Conservation (phyloP, 2,329 filamentous ascomycete genomes). For the Gliomastix tumulicola region DNA sequence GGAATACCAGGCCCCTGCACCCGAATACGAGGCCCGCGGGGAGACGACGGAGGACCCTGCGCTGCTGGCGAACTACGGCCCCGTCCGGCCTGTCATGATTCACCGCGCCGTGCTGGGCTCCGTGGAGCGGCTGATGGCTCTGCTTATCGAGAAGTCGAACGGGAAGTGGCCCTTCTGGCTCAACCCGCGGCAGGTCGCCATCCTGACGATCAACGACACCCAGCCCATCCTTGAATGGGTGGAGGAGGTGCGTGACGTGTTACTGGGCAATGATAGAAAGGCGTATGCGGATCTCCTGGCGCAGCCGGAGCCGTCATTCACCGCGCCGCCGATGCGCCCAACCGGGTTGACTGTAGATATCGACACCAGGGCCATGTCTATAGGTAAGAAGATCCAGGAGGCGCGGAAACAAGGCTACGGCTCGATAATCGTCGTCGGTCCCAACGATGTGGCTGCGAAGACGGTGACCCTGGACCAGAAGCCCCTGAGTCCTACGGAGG, state of each 20-base stretch:
- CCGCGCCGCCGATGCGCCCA: constrained; percentile 41
- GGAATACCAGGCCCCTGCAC: constrained; percentile 64
- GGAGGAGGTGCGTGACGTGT: constrained; percentile 36
- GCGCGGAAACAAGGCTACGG: constrained; percentile 69
- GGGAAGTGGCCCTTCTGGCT: constrained; percentile 86
- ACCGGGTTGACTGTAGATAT: constrained; percentile 62
- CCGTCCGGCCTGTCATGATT: constrained; percentile 68
- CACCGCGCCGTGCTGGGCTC: constrained; percentile 82
- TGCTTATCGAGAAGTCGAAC: constrained; percentile 77
- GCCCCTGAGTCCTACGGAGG: constrained; percentile 33
- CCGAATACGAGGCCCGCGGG: constrained; percentile 51
- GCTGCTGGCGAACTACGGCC: constrained; percentile 44
- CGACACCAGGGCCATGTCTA: constrained; percentile 53
- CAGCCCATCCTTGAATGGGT: constrained; percentile 44
- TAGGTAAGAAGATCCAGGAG: constrained; percentile 64
- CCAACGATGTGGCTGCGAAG: constrained; percentile 51
- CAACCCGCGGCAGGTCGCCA: constrained; percentile 68
- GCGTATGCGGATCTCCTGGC: constrained; percentile 23
- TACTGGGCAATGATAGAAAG: constrained; percentile 36
- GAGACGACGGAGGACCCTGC: constrained; percentile 40
- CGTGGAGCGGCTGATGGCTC: constrained; percentile 75
- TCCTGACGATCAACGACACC: constrained; percentile 65
- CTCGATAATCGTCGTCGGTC: constrained; percentile 66
- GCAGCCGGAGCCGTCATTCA: constrained; percentile 17
- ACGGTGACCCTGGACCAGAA: constrained; percentile 40